phyloP scores from a whole-genome alignment of 2,329 filamentous ascomycete species.

The Fonsecaea pedrosoi region DNA sequence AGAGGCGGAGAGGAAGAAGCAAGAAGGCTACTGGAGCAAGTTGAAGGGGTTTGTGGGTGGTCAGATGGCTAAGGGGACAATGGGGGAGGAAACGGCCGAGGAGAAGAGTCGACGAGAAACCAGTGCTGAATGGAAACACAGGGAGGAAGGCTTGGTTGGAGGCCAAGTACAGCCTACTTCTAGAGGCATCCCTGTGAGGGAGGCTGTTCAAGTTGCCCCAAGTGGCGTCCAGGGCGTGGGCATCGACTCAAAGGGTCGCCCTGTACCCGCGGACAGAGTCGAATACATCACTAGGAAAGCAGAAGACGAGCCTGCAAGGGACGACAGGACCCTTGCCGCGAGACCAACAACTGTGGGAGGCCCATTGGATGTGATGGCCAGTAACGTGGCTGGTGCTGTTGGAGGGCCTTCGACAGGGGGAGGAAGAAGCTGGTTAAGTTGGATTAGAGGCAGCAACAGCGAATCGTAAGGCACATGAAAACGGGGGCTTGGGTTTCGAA shows the following conservation, averaged over 20 bases:
- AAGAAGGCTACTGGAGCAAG: slow-evolving; percentile 42
- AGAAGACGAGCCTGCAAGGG: slow-evolving; percentile 21
- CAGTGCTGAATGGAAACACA: slow-evolving; percentile 22
- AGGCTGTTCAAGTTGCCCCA: slow-evolving; percentile 17
- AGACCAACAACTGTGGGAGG: slow-evolving; percentile 29
- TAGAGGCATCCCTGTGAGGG: background rate
- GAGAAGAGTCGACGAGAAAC: slow-evolving; percentile 24
- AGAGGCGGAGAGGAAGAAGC: slow-evolving; percentile 49
- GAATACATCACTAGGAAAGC: slow-evolving; percentile 30
- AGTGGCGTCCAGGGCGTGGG: slow-evolving; percentile 38
- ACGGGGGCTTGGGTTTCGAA: background rate
- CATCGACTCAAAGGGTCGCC: slow-evolving; percentile 39
- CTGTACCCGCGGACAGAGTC: slow-evolving; percentile 36
- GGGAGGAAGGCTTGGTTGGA: slow-evolving; percentile 29
- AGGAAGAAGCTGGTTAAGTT: slow-evolving; percentile 31
- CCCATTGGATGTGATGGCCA: slow-evolving; percentile 35
- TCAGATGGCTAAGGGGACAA: slow-evolving; percentile 31
- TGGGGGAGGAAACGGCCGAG: slow-evolving; percentile 33
- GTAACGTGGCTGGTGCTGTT: slow-evolving; percentile 31
- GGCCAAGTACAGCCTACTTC: slow-evolving; percentile 29
- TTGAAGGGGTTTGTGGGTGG: slow-evolving; percentile 34
- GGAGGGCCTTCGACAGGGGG: slow-evolving; percentile 20
- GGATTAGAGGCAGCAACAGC: slow-evolving; percentile 28
- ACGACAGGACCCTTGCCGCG: slow-evolving; percentile 16
- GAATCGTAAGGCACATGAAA: slow-evolving; percentile 3